Percentiles rank a stretch among this genome's conserved stretches.
phyloP scores from a whole-genome alignment of 805 yeast genomes.

The Pichia eremophila region DNA sequence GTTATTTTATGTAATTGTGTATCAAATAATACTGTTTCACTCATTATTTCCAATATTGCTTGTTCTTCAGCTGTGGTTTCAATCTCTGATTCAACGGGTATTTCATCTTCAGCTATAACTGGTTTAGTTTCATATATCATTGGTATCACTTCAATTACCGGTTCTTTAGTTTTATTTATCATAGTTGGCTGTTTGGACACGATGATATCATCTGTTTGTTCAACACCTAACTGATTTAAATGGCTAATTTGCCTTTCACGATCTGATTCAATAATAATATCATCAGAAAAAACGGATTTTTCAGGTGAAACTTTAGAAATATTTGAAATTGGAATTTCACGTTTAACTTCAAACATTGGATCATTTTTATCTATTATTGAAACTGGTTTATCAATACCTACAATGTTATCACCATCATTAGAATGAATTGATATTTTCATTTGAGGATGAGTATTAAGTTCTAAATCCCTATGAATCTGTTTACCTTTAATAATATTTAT shows the following conservation, averaged over 20 bases:
- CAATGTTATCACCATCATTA: neutral
- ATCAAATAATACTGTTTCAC: neutral
- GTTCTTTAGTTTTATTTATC: no score
- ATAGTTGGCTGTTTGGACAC: no score
- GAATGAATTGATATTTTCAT: conserved; percentile 9
- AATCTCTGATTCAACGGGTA: neutral
- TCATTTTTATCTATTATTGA: neutral
- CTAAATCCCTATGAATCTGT: conserved; percentile 38
- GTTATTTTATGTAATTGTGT: neutral
- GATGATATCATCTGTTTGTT: no score
- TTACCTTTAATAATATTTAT: conserved; percentile 39
- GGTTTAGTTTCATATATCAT: neutral
- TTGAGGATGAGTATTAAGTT: conserved; percentile 35
- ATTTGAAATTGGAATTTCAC: neutral
- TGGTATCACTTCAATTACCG: neutral
- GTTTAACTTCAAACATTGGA: neutral
- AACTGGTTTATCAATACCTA: neutral
- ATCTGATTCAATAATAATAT: no score
- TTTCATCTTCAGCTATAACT: neutral
- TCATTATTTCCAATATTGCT: neutral
- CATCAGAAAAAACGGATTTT: no score
- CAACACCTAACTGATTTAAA: no score
- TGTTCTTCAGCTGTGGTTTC: no score
- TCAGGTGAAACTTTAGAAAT: neutral
- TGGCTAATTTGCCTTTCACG: no score